These are phyloP conservation scores for Cucurbita moschata DNA, from an alignment of 306 rosid species.

Conservation along the genomic window DNA sequence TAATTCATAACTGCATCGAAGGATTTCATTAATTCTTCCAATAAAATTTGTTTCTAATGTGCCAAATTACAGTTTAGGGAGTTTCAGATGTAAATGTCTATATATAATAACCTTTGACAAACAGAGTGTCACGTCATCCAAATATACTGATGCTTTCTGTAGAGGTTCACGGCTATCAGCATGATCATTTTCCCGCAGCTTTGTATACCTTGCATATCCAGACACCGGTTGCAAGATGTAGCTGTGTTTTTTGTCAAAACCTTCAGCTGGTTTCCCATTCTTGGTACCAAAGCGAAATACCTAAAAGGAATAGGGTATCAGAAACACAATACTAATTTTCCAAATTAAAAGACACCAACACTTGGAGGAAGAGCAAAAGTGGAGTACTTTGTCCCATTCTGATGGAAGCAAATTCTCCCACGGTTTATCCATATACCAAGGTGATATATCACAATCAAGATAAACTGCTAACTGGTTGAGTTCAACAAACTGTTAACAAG, in stretches of 20 bases:
- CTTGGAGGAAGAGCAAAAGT: not conserved
- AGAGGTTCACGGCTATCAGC: constrained; percentile 60
- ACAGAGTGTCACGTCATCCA: constrained; percentile 91
- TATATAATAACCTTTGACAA: constrained; percentile 56
- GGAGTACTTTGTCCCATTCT: constrained; percentile 82
- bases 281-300: constrained; percentile 75
- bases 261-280: constrained; percentile 67
- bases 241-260: constrained; percentile 31
- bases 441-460: constrained; percentile 69
- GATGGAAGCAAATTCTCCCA: constrained; percentile 91
- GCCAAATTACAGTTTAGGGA: not conserved
- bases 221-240: constrained; percentile 81
- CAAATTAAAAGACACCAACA: not conserved
- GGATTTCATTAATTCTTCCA: not conserved
- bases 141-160: constrained; percentile 74
- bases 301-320: constrained; percentile 19
- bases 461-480: constrained; percentile 81
- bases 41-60: not conserved
- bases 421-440: constrained; percentile 62
- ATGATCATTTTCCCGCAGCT: constrained; percentile 44
- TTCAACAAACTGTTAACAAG: constrained; percentile 60
- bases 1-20: not conserved
- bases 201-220: constrained; percentile 74
- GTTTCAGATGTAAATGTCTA: not conserved
- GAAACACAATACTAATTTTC: not conserved